Base-by-base conservation (phyloP, 495 filamentous ascomycete species). In the Penicillium malachiteum region DNA sequence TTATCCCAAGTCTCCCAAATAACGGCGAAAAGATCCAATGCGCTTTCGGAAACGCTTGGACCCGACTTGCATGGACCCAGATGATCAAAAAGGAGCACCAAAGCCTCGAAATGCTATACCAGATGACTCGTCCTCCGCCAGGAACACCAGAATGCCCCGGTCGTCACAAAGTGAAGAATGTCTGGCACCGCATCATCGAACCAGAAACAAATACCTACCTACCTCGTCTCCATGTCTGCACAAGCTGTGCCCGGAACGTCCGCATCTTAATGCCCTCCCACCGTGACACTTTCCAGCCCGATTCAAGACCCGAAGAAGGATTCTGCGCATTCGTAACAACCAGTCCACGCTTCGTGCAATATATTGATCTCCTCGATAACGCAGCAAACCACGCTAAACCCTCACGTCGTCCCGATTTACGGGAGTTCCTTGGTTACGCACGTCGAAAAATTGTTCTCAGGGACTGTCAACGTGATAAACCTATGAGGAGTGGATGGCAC, bases 41-140 rank as follows among this genome's bases (percentile, higher is more conserved):
- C 59, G 81, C 82, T 44, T 84, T 90, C 53, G 80, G 80, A 49
- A 76, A 77, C 16, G 76, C 81, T 9, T 90, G 86, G 86, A 75
- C 82, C 39, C 80, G 86, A n/a, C 72, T 88, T 7, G 86, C 85
- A 2, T 89, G 84, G 83, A 70, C 83, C 0, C 74, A 87, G 40
- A 84, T 80, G 16, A 74, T 84, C 52, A 82, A 84, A 62, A 77
- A 85, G 55, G 62, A 77, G 32, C 68, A 80, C 26, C 65, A 70
- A 47, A 73, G 80, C 53, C 71, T 84, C 12, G 76, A 80, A 31
- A 71, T 88, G 16, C 72, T 90, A 7, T 78, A 80, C 35, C 67
- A 76, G 61, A 72, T 63, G 65, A 87, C 48, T 54, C 82, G 45
- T 51, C 74, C 55, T 63, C 82, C 67, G 38, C 71, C 52, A 55